Evolutionary conservation across 441 rosid species (phyloP), one percentile per base, ranked within the genome.

Genomic region (Brassica hybrid): DNA sequence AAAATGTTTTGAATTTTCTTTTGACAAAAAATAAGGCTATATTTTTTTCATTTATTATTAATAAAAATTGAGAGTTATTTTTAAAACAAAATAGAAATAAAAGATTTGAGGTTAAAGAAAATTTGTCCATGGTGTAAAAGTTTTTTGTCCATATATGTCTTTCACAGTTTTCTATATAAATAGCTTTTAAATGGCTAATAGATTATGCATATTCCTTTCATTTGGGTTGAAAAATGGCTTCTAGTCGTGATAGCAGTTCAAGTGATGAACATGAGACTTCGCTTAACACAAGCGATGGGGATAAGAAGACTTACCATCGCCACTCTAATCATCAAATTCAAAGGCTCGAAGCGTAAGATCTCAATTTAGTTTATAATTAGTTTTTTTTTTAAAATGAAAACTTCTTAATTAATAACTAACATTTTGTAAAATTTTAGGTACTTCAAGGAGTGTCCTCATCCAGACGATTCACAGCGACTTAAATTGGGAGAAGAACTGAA

Each of bases 401-500:
- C 94, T 10, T 50, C 11, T 57, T 58, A 66, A 58, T 30, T 43
- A 2, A 43, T 56, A 58, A 57, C 10, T 5, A 58, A 38, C 23
- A 0, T 13, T 19, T 69, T 74, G 9, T 90, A 18, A 5, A 57
- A 50, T 38, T 14, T 21, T 18, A 93, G 97, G 65, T 89, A 83
- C 58, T 91, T 90, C 86, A 90, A 84, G 80, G 87, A 90, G 0
- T 88, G 83, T 54, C 91, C 91, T 1, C 91, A 91, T 69, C 97
- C 94, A 1, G 88, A 87, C 27, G 92, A 91, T 2, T 78, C 52
- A n/a, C 94, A 90, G 62, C 76, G 90, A 69, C 79, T 82, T 7
- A 83, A 82, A 11, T 23, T 91, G 34, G 78, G 92, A 50, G 79
- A 58, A 56, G 92, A 91, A 21, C 73, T 91, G 25, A 83, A 89